phyloP scores from a whole-genome alignment of 1,139 yeast species.

The Sugiyamaella pinicola region DNA sequence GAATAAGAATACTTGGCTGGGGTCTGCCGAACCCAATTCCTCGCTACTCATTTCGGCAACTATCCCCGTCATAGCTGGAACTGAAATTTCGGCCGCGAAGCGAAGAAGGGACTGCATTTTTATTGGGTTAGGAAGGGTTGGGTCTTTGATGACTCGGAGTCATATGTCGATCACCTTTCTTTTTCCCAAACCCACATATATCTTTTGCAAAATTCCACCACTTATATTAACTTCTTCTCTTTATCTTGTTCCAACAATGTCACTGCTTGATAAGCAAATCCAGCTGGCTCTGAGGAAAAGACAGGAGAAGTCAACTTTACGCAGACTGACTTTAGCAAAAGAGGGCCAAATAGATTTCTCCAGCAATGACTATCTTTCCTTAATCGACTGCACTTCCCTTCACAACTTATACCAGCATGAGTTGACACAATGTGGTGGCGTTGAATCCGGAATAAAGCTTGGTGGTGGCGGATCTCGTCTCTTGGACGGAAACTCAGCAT shows the following conservation, averaged over 20 bases:
- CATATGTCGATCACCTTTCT: conserved; percentile 7
- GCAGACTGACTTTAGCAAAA: conserved; percentile 11
- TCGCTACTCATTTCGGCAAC: too few species aligned
- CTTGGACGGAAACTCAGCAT: conserved; percentile 35
- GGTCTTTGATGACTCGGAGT: conserved; percentile 14
- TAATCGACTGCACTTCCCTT: conserved; percentile 21
- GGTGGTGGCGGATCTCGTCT: conserved; percentile 39
- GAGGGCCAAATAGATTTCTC: conserved; percentile 31
- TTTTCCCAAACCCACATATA: neutral
- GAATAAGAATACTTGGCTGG: neutral
- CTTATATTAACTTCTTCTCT: neutral
- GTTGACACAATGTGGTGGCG: conserved; percentile 13
- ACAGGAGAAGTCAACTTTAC: conserved; percentile 11
- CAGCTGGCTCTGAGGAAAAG: conserved; percentile 12
- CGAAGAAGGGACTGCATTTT: too few species aligned
- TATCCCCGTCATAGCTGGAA: too few species aligned
- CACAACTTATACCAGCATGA: conserved; percentile 24
- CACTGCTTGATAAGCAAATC: conserved; percentile 7
- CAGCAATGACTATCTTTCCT: conserved; percentile 36
- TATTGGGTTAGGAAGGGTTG: too few species aligned
- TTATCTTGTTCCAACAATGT: neutral
- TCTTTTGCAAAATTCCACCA: neutral
- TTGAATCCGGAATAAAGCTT: conserved; percentile 14
- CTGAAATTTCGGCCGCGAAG: too few species aligned
- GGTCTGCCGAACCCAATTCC: too few species aligned